Evolutionary conservation across 192 early-diverging fungal species (phyloP).

Genomic region (Globomyces pollinis-pini): DNA sequence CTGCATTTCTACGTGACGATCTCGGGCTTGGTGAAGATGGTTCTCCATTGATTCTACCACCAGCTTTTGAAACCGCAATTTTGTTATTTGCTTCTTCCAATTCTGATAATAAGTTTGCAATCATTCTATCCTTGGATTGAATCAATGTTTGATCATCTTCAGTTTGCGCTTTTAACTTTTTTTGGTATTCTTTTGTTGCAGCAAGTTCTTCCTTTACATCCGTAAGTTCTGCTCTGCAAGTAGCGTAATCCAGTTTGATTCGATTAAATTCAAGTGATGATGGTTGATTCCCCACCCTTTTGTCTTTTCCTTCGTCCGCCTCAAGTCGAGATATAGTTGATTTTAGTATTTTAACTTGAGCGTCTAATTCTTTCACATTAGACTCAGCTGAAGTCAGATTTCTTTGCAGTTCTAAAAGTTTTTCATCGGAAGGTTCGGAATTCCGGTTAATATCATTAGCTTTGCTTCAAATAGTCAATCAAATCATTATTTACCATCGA

Average conservation of each 20-base stretch:
- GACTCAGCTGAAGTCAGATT: slow-evolving; percentile 30
- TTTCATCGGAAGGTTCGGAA: not conserved
- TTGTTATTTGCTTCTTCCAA: slow-evolving; percentile 38
- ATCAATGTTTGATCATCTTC: slow-evolving; percentile 27
- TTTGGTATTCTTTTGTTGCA: not conserved
- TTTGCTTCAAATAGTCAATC: not conserved
- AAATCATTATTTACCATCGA: slow-evolving; percentile 13
- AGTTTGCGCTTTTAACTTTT: slow-evolving; percentile 14
- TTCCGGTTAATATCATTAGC: not conserved
- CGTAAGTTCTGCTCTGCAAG: slow-evolving; percentile 20
- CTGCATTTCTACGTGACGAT: slow-evolving; percentile 15
- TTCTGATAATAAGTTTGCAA: slow-evolving; percentile 33
- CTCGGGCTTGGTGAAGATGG: slow-evolving; percentile 13
- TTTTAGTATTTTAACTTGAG: slow-evolving; percentile 27
- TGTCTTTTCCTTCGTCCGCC: slow-evolving; percentile 1
- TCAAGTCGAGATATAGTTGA: slow-evolving; percentile 27
- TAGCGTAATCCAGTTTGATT: slow-evolving; percentile 36
- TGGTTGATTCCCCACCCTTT: not conserved
- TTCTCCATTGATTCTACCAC: slow-evolving; percentile 5
- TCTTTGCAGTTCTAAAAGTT: not conserved
- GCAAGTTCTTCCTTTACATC: slow-evolving; percentile 15
- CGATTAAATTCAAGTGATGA: slow-evolving; percentile 18
- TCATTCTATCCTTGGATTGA: slow-evolving; percentile 37
- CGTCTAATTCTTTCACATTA: slow-evolving; percentile 32
- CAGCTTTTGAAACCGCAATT: slow-evolving; percentile 23